These are phyloP conservation scores for Allomyces arbusculus DNA, from an alignment of 192 early-diverging fungal species.

Conservation along the genomic window DNA sequence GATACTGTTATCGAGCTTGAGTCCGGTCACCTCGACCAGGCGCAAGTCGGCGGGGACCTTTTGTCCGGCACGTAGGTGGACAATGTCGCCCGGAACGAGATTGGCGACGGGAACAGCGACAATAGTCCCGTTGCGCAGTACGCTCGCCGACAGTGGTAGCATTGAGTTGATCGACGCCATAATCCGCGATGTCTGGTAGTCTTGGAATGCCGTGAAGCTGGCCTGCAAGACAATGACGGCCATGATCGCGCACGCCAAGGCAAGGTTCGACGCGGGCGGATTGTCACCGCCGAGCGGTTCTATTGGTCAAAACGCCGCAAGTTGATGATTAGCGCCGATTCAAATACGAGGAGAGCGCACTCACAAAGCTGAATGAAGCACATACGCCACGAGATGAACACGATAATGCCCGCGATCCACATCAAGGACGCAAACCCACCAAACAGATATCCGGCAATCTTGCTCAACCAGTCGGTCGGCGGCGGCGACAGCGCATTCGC, in stretches of 20 bases:
- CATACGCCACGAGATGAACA: slow-evolving; percentile 34
- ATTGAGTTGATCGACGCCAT: slow-evolving; percentile 55
- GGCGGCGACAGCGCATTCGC: slow-evolving; percentile 19
- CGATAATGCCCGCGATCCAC: slow-evolving; percentile 45
- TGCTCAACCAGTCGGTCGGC: slow-evolving; percentile 12
- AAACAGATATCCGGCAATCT: slow-evolving; percentile 29
- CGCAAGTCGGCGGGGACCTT: slow-evolving; percentile 61
- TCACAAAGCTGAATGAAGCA: slow-evolving; percentile 1
- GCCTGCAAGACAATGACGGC: slow-evolving; percentile 47
- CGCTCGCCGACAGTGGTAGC: slow-evolving; percentile 36
- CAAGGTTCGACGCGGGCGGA: slow-evolving; percentile 32
- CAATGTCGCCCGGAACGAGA: slow-evolving; percentile 56
- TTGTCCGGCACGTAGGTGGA: slow-evolving; percentile 39
- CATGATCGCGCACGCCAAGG: slow-evolving; percentile 33
- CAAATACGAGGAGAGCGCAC: too few relatives aligned
- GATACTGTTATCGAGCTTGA: slow-evolving; percentile 56
- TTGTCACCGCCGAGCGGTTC: slow-evolving; percentile 5
- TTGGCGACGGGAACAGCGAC: slow-evolving; percentile 24
- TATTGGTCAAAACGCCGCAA: background rate
- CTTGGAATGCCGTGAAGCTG: slow-evolving; percentile 44
- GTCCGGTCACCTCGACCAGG: slow-evolving; percentile 35
- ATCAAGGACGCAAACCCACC: slow-evolving; percentile 50
- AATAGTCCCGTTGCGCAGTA: slow-evolving; percentile 42
- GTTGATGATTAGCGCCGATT: too few relatives aligned
- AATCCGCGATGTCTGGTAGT: slow-evolving; percentile 40